Conservation (phyloP, 345 rosid species). For the Euphorbia lathyris region DNA sequence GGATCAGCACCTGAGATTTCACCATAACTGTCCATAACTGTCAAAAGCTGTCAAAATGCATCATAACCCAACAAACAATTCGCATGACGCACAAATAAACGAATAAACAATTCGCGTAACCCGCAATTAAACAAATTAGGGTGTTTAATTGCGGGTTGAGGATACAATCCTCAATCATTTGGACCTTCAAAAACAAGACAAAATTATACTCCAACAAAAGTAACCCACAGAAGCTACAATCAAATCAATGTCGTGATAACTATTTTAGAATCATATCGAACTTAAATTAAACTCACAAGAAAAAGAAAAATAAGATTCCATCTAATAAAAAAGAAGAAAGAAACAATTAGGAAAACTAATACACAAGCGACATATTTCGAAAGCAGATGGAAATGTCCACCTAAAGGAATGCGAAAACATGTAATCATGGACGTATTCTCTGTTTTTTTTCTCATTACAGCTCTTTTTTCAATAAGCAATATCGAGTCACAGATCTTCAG, state of each 20-base stretch:
- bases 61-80: too few species aligned
- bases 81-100: too few species aligned
- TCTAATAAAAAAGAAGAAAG: conserved; percentile 9
- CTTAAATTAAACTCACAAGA: background rate
- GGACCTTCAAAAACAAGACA: background rate
- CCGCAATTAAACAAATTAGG: too few species aligned
- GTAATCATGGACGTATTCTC: conserved; percentile 8
- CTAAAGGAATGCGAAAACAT: conserved; percentile 19
- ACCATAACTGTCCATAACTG: too few species aligned
- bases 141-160: too few species aligned
- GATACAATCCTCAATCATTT: background rate
- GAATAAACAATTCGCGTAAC: too few species aligned
- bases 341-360: conserved; percentile 20
- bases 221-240: background rate
- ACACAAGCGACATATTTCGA: conserved; percentile 23
- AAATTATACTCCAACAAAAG: background rate
- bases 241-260: background rate
- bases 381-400: conserved; percentile 21
- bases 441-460: conserved; percentile 6
- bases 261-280: background rate
- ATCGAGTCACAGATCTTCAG: conserved; percentile 13
- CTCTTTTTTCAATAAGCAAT: conserved; percentile 4
- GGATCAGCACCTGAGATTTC: too few species aligned
- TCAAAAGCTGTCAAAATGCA: too few species aligned
- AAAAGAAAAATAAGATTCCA: background rate